Base-by-base conservation (phyloP, 2,329 filamentous ascomycete genomes). In the Bipolaris gigantea region DNA sequence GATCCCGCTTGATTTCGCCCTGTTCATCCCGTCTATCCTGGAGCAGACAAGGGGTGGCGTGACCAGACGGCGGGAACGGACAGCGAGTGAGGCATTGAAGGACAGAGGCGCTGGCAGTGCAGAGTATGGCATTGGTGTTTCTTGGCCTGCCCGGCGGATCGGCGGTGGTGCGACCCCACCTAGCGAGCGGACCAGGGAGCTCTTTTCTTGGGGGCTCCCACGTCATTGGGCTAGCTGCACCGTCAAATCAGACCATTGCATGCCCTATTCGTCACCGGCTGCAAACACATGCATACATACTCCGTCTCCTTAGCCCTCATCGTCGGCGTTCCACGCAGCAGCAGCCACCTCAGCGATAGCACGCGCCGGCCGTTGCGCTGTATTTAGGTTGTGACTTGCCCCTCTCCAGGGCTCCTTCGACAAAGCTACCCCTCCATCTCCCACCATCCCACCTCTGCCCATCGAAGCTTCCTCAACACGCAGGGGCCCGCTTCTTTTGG, bases 381-480 rank as follows among this genome's bases (percentile, higher is more conserved):
- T 5, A 18, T n/a, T 35, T 5, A 9, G 25, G 21, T 33, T 25
- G 41, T 44, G 41, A 44, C 30, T 44, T 30, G 16, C 16, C 6
- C 43, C 34, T 16, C 34, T 16, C 38, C 33, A 41, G 33, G 39
- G 21, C 38, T 19, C n/a, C 33, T 36, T 53, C 45, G 54, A 43
- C 58, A 59, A 45, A 59, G 53, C 53, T 59, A 53, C 54, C 54
- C 50, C 55, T 55, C 57, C 52, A 30, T 32, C 34, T 15, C 38
- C 21, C 19, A 40, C 19, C 38, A 25, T 40, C 33, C 44, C 23
- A 18, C 48, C 48, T 21, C 36, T 45, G 39, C 34, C 40, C 45
- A 43, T 53, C 43, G 50, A 53, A 59, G 57, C 58, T 65, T 55
- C 27, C 59, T 56, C 63, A 66, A 66, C 62, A 61, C 53, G 48